Evolutionary conservation across 306 rosid species (phyloP), one percentile per base, ranked within the genome.

Genomic region (Lathyrus oleraceus): DNA sequence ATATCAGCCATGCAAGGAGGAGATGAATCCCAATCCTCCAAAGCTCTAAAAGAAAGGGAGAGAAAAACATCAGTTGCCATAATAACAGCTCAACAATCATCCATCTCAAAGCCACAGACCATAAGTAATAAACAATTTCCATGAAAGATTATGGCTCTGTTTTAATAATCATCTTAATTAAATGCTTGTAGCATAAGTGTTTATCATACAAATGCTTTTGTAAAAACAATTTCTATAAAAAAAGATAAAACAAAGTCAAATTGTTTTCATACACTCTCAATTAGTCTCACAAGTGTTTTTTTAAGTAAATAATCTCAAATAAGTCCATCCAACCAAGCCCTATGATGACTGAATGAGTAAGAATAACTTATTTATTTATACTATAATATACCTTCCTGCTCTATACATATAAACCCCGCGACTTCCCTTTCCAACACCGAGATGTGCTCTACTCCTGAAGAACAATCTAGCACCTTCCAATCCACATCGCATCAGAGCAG

Each of bases 1-100:
- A 84, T 74, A 71, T 94, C 99, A 62, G 92, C 84, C 97, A 91
- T 85, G 71, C 99, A 86, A 5, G 99, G 99, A 10, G 99, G 99
- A 36, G 95, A 91, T 27, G 91, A 91, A 78, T 94, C 96, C 84
- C 92, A 91, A 78, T 91, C 97, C 84, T 94, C 99, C 82, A 91
- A 70, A 48, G 92, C 88, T 90, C 99, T 94, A 80, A 81, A 87
- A 76, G 67, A 81, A 59, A n/a, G 25, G 20, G 10, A 52, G 5
- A 19, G 11, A 23, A 53, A 53, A 47, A 57, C 39, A 57, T 12
- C 39, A n/a, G 43, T 20, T 17, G 13, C 68, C 45, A 73, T 61
- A 45, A 70, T 48, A 68, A 40, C 49, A 74, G 30, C 39, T 12
- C 67, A 61, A 39, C 25, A 20, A 38, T 3, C 67, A 17, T 38